A percentile compares a stretch with the other conserved stretches of the same genome.
Conservation (phyloP, 306 rosid genomes). For the Trifolium fragiferum region DNA sequence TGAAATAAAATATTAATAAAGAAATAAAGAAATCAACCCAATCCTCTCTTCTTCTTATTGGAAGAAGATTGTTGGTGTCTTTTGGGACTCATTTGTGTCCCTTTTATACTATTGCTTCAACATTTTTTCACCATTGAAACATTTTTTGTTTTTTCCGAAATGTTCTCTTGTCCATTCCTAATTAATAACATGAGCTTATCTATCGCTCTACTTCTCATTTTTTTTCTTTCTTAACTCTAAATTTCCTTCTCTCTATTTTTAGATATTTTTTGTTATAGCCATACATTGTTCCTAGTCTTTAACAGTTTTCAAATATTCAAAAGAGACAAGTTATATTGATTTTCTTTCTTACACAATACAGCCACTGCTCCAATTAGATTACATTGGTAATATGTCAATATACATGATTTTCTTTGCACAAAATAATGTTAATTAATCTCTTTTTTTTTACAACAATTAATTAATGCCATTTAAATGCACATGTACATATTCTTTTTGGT, state of each 20-base stretch:
- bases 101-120: slow-evolving; percentile 45
- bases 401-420: neutral
- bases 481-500: no score
- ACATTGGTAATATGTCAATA: neutral
- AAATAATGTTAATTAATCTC: no score
- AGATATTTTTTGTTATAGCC: neutral
- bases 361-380: neutral
- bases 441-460: neutral
- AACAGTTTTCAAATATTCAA: neutral
- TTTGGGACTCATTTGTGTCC: neutral
- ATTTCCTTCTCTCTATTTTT: slow-evolving; percentile 20
- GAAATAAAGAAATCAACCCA: slow-evolving; percentile 14
- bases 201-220: neutral
- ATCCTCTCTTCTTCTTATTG: slow-evolving; percentile 26
- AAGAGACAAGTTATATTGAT: neutral
- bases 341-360: neutral
- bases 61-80: slow-evolving; percentile 47
- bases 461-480: no score
- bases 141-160: neutral
- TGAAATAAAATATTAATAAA: neutral
- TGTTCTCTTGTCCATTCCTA: neutral
- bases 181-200: neutral
- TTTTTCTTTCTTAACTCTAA: neutral
- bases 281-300: neutral
- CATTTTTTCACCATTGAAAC: slow-evolving; percentile 6